phyloP scores from a whole-genome alignment of 495 filamentous ascomycete genomes.

The Bryoglossum gracile region DNA sequence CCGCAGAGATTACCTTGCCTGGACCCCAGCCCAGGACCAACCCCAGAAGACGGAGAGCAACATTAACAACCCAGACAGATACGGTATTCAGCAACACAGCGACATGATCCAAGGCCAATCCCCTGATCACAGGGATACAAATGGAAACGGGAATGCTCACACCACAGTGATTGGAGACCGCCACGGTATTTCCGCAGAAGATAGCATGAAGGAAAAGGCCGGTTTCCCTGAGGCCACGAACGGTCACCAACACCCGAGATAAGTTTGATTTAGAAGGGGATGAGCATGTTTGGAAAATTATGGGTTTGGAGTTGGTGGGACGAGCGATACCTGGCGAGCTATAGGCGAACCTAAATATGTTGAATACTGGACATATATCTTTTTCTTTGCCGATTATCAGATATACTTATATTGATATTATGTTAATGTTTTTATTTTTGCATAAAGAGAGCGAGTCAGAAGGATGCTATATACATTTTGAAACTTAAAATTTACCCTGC shows the following conservation, averaged over 20 bases:
- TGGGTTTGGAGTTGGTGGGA: neutral
- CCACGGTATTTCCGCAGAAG: slow-evolving; percentile 33
- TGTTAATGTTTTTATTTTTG: too few relatives aligned
- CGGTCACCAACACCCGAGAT: neutral
- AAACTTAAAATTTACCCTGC: too few relatives aligned
- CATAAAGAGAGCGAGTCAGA: too few relatives aligned
- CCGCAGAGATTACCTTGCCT: slow-evolving; percentile 91
- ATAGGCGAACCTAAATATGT: too few relatives aligned
- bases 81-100: slow-evolving; percentile 75
- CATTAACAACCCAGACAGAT: slow-evolving; percentile 60
- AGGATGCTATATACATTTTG: too few relatives aligned
- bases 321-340: neutral
- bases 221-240: neutral
- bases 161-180: slow-evolving; percentile 29
- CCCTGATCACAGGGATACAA: slow-evolving; percentile 1
- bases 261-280: too few relatives aligned
- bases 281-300: neutral
- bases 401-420: too few relatives aligned
- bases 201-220: slow-evolving; percentile 27
- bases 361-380: too few relatives aligned
- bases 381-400: too few relatives aligned
- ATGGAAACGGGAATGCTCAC: slow-evolving; percentile 7
- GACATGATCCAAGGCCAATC: slow-evolving; percentile 51
- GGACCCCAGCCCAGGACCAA: slow-evolving; percentile 83
- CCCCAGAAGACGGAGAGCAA: slow-evolving; percentile 51